Evolutionary conservation across 306 rosid genomes (phyloP).

Genomic region (Carpinus fangiana): DNA sequence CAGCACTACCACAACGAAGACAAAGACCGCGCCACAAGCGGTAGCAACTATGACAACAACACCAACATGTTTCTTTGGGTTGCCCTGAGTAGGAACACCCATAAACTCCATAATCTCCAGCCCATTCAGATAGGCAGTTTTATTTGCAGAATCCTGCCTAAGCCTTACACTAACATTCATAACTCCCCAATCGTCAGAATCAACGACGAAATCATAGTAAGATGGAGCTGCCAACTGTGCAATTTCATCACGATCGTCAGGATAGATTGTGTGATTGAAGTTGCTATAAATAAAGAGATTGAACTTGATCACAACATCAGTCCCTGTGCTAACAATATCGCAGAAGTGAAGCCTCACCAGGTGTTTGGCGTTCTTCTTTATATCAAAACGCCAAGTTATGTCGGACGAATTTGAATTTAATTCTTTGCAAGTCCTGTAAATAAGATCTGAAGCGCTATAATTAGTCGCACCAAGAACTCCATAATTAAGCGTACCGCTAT

Average conservation of each 20-base stretch:
- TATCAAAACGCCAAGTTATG: conserved; percentile 39
- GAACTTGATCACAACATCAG: accelerated
- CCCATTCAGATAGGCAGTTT: conserved; percentile 37
- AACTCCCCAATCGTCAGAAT: conserved; percentile 26
- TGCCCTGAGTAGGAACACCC: neutral
- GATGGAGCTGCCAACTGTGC: neutral
- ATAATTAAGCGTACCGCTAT: accelerated
- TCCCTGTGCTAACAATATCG: neutral
- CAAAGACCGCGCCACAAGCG: conserved; percentile 30
- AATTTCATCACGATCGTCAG: accelerated
- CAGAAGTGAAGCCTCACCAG: conserved; percentile 49
- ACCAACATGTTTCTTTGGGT: neutral
- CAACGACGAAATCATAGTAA: conserved; percentile 37
- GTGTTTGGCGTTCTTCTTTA: conserved; percentile 21
- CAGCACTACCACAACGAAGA: conserved; percentile 2
- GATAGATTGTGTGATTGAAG: accelerated
- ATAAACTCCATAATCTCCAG: conserved; percentile 43
- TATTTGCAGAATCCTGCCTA: accelerated
- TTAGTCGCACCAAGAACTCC: accelerated
- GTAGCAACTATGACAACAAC: conserved; percentile 25
- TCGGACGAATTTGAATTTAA: neutral
- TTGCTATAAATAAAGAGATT: neutral
- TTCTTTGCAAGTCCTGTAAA: conserved; percentile 34
- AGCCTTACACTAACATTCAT: conserved; percentile 14
- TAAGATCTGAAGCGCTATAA: conserved; percentile 24